Percentiles rank a stretch among this genome's conserved stretches.
These are phyloP conservation scores for Saccharomycopsis vini DNA, from an alignment of 805 yeast species.

Conservation along the genomic window DNA sequence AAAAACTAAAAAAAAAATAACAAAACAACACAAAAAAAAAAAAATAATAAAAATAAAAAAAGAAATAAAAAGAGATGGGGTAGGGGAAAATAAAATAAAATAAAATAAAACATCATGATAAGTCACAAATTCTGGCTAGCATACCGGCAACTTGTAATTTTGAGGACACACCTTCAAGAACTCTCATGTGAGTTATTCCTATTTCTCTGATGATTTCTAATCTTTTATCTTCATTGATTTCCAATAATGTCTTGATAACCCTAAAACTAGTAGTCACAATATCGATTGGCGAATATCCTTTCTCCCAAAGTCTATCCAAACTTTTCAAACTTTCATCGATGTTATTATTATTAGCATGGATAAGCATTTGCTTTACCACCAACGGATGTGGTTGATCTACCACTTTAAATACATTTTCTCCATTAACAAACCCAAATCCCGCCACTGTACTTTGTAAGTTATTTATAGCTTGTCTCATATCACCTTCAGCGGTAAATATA, in stretches of 20 bases:
- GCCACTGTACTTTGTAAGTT: slow-evolving; percentile 90
- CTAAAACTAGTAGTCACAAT: slow-evolving; percentile 84
- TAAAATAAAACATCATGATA: background rate
- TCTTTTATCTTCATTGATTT: slow-evolving; percentile 57
- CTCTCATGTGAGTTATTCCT: slow-evolving; percentile 86
- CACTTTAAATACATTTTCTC: slow-evolving; percentile 86
- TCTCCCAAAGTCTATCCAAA: slow-evolving; percentile 67
- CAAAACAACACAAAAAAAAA: background rate
- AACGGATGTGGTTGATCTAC: slow-evolving; percentile 96
- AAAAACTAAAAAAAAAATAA: background rate
- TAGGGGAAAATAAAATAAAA: too few relatives aligned
- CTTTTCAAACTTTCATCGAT: slow-evolving; percentile 60
- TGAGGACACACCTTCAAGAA: slow-evolving; percentile 86
- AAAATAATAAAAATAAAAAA: too few relatives aligned
- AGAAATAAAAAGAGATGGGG: background rate
- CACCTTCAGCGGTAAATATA: slow-evolving; percentile 94
- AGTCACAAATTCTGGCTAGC: slow-evolving; percentile 43
- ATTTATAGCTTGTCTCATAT: slow-evolving; percentile 96
- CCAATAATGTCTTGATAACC: slow-evolving; percentile 70
- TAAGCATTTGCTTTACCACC: slow-evolving; percentile 62
- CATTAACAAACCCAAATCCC: slow-evolving; percentile 86
- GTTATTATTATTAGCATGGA: slow-evolving; percentile 35
- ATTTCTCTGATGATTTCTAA: slow-evolving; percentile 76
- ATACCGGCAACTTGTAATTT: slow-evolving; percentile 81
- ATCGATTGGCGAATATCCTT: slow-evolving; percentile 91